Evolutionary conservation across 169 alveolate genomes (phyloP).

Genomic region (Fabrea salina): DNA sequence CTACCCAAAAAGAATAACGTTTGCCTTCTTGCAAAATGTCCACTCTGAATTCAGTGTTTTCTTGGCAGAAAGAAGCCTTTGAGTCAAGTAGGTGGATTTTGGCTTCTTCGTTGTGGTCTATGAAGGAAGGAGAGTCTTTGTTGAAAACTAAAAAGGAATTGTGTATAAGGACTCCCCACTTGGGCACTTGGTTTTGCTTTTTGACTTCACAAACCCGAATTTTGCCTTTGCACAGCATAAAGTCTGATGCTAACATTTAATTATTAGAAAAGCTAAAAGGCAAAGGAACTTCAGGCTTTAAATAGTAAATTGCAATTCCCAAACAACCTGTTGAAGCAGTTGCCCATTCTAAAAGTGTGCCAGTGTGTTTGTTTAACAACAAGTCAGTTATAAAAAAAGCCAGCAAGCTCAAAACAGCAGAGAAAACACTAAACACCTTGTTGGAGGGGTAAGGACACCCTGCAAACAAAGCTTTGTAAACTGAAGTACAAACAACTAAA

Average conservation of each 20-base stretch:
- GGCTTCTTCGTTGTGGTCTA: background rate
- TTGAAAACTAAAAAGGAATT: background rate
- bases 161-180: background rate
- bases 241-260: background rate
- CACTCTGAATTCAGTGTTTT: background rate
- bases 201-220: background rate
- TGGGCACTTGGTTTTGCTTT: background rate
- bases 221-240: background rate
- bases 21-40: background rate
- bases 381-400: too few relatives aligned
- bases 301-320: too few relatives aligned
- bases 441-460: too few relatives aligned
- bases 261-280: too few relatives aligned
- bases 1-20: background rate
- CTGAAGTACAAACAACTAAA: too few relatives aligned
- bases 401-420: too few relatives aligned
- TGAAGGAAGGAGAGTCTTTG: background rate
- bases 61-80: background rate
- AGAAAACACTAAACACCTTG: too few relatives aligned
- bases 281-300: too few relatives aligned
- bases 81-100: background rate
- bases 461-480: too few relatives aligned
- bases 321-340: too few relatives aligned
- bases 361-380: too few relatives aligned
- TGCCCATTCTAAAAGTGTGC: too few relatives aligned